These are phyloP conservation scores for Talaromyces amestolkiae DNA, from an alignment of 2,329 filamentous ascomycete species.

Conservation along the genomic window DNA sequence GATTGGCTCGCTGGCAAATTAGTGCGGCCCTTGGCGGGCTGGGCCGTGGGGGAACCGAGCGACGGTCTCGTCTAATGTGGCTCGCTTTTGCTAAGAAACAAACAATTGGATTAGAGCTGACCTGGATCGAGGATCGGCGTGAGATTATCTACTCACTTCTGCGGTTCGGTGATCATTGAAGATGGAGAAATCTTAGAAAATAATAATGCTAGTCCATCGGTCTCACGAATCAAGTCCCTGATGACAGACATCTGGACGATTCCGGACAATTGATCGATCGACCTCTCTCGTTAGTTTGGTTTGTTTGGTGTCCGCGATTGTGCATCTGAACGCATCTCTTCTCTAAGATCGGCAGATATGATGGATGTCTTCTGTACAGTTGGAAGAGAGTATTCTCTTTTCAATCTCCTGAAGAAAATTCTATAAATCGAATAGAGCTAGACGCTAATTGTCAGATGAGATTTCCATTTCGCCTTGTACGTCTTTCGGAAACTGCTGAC, in stretches of 20 bases:
- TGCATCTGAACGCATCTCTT: neutral
- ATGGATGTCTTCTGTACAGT: neutral
- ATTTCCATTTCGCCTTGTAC: neutral
- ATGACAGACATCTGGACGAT: neutral
- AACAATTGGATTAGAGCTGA: neutral
- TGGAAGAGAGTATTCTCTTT: neutral
- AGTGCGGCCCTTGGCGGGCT: conserved; percentile 5
- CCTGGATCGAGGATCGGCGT: neutral
- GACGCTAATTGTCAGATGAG: neutral
- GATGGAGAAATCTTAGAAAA: neutral
- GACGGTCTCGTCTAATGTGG: neutral
- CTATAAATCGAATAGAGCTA: neutral
- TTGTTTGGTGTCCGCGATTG: neutral
- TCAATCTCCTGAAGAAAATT: neutral
- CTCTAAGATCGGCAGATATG: neutral
- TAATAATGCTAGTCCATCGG: neutral
- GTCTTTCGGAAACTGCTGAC: neutral
- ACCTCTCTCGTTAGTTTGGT: neutral
- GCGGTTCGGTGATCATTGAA: neutral
- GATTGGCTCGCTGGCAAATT: conserved; percentile 2
- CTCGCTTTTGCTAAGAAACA: neutral
- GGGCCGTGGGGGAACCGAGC: neutral
- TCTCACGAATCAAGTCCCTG: neutral
- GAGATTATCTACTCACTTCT: neutral
- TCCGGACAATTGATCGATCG: neutral